These are phyloP conservation scores for Puccinia horiana DNA, from an alignment of 1,284 basidiomycete genomes.

Conservation along the genomic window DNA sequence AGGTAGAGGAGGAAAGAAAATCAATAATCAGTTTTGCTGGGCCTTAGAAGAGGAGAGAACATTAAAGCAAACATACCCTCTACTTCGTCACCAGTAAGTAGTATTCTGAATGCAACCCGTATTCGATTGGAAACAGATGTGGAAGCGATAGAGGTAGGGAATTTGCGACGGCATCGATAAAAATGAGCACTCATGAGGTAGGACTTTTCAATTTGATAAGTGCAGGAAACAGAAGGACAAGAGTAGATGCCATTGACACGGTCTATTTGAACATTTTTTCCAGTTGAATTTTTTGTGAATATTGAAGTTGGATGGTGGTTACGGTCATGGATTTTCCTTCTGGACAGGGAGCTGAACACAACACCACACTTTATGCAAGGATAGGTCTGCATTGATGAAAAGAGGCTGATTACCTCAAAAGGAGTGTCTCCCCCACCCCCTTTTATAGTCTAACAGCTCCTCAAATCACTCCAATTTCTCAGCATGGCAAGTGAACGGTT, in stretches of 20 bases:
- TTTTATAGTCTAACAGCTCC: too few relatives aligned
- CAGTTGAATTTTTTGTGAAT: neutral
- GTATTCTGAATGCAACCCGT: neutral
- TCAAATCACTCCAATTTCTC: too few relatives aligned
- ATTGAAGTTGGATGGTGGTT: neutral
- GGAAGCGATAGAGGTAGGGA: neutral
- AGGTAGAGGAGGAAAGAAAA: neutral
- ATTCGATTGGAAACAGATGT: neutral
- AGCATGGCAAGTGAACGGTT: too few relatives aligned
- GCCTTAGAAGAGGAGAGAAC: neutral
- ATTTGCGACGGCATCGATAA: neutral
- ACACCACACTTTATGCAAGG: neutral
- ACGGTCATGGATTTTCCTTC: neutral
- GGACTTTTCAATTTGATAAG: neutral
- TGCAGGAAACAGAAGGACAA: neutral
- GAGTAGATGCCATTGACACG: neutral
- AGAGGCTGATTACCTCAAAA: too few relatives aligned
- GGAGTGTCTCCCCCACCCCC: too few relatives aligned
- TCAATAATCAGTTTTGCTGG: neutral
- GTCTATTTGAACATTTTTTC: neutral
- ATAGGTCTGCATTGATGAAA: neutral
- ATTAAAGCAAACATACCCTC: neutral
- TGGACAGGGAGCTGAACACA: neutral
- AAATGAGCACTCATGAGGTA: neutral
- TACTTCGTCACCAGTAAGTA: neutral